Evolutionary conservation across 2,329 filamentous ascomycete genomes (phyloP).

Genomic region (Chaetomiaceae sp.): DNA sequence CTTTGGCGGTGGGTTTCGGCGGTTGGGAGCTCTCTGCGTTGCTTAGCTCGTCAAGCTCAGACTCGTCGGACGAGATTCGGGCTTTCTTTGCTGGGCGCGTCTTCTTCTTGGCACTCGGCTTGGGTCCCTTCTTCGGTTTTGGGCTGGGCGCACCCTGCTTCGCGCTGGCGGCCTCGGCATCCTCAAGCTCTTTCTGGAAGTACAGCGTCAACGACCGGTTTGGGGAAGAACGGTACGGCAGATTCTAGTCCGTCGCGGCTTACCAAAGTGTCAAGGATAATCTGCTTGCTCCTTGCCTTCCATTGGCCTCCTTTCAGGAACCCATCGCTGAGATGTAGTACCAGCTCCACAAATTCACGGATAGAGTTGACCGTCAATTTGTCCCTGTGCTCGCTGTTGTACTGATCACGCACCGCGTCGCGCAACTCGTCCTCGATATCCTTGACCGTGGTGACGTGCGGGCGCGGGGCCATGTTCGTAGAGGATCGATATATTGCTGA

Average conservation of each 20-base stretch:
- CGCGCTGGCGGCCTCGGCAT: constrained; percentile 13
- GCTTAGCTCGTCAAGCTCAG: constrained; percentile 14
- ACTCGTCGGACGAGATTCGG: constrained; percentile 7
- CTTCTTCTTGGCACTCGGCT: constrained; percentile 25
- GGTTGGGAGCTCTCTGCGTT: constrained; percentile 19
- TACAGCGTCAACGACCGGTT: constrained; percentile 4
- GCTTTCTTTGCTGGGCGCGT: constrained; percentile 21
- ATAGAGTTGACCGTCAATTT: constrained; percentile 51
- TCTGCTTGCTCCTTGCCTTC: constrained; percentile 52
- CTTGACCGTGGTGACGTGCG: background rate
- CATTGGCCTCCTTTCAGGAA: constrained; percentile 47
- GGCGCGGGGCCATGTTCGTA: no score
- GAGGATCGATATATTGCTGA: no score
- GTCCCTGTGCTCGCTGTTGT: constrained; percentile 36
- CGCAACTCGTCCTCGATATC: constrained; percentile 40
- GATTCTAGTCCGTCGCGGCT: constrained; percentile 25
- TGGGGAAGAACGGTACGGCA: background rate
- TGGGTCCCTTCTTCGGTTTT: constrained; percentile 14
- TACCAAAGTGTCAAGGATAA: constrained; percentile 53
- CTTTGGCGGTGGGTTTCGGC: constrained; percentile 5
- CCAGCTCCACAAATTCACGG: constrained; percentile 45
- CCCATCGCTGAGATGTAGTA: constrained; percentile 42
- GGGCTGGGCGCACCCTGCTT: constrained; percentile 10
- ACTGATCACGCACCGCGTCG: constrained; percentile 42
- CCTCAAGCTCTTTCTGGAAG: constrained; percentile 12